Evolutionary conservation across 495 filamentous ascomycete species (phyloP).

Genomic region (Xylaria bambusicola): DNA sequence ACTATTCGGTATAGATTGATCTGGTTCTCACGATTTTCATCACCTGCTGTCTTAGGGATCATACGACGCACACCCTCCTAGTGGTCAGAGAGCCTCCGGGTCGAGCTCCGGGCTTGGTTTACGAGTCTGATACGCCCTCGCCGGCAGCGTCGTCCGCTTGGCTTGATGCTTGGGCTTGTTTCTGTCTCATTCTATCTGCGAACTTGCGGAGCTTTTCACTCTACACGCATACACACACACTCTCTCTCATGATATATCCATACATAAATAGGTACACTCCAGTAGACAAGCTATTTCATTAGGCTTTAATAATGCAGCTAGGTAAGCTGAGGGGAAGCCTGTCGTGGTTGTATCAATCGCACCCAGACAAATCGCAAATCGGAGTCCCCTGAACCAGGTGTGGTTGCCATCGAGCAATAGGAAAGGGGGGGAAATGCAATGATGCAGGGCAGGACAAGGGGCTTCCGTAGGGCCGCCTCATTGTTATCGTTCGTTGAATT

Average conservation of each 20-base stretch:
- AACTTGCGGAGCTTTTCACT: too few relatives aligned
- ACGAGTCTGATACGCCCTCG: too few relatives aligned
- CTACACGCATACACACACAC: too few relatives aligned
- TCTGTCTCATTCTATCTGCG: slow-evolving; percentile 8
- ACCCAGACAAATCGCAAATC: background rate
- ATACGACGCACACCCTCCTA: background rate
- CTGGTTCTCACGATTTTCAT: too few relatives aligned
- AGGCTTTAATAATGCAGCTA: slow-evolving; percentile 12
- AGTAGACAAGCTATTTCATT: slow-evolving; percentile 10
- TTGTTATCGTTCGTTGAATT: background rate
- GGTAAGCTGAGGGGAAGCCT: slow-evolving; percentile 19
- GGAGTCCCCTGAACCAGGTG: background rate
- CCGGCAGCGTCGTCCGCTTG: too few relatives aligned
- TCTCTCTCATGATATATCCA: background rate
- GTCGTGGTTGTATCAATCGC: slow-evolving; percentile 8
- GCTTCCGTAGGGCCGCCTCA: background rate
- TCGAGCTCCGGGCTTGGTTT: background rate
- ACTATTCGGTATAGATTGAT: background rate
- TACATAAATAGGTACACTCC: background rate
- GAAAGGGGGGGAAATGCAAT: too few relatives aligned
- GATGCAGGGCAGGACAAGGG: too few relatives aligned
- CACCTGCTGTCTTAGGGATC: background rate
- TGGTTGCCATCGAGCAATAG: background rate
- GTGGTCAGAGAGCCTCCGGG: slow-evolving; percentile 1
- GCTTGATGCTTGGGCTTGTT: background rate